Evolutionary conservation across 2,329 filamentous ascomycete species (phyloP), one percentile per base, ranked within the genome.

Genomic region (Fonsecaea pedrosoi): DNA sequence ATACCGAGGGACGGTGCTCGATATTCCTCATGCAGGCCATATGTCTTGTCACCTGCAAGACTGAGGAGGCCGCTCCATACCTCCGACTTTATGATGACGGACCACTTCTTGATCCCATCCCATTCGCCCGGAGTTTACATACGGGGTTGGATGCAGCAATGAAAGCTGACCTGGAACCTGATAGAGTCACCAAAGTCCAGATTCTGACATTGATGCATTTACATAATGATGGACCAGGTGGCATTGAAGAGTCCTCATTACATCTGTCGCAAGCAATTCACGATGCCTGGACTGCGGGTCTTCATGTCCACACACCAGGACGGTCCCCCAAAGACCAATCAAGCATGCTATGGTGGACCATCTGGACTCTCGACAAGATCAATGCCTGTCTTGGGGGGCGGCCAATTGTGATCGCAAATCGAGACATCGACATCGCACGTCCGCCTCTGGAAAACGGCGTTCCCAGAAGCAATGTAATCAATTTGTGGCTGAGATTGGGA

Each of bases 311-410:
- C 62, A 75, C 77, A 18, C 77, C 78, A 5, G 75, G 74, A 7
- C 73, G 77, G 54, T 70, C 69, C 35, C 54, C 53, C 1, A 72
- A 68, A 30, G 77, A 78, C 61, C 70, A 75, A 30, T 65, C 74
- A n/a, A 73, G 72, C 15, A 69, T 72, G 60, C 70, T 80, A 3
- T 80, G 80, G 69, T 80, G 78, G 79, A 76, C 76, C 30, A 68
- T 80, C 45, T 80, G 79, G 79, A 77, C 76, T 2, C 61, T 80
- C 40, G 78, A 80, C 67, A 80, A 80, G 66, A 75, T 80, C 72
- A 78, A 80, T 70, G 78, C 78, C 45, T 77, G 77, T 65, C 74
- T 80, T 32, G 78, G 78, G 21, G 78, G 78, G 37, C 75, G 78
- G 10, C 78, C 79, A 4, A 74, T 80, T 48, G 70, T 80, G 50